Percentiles rank a stretch among this genome's conserved stretches.
Conservation (phyloP, 805 yeast genomes). For the Candida maesae region DNA sequence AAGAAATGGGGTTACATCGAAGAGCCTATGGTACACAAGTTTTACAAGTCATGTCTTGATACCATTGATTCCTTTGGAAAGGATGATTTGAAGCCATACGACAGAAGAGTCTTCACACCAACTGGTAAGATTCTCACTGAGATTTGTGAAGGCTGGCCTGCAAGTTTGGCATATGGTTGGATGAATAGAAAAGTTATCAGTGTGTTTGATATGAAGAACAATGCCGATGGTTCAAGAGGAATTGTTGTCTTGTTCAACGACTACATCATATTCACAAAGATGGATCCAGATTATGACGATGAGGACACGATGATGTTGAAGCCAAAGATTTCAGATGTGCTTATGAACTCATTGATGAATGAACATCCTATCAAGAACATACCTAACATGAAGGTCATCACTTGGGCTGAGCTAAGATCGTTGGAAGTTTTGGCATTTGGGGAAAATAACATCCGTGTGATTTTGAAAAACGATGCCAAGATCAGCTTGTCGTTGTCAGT, state of each 20-base stretch:
- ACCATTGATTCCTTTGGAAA: conserved; percentile 82
- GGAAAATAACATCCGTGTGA: conserved; percentile 29
- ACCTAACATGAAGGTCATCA: conserved; percentile 65
- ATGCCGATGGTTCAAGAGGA: conserved; percentile 36
- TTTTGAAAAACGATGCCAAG: conserved; percentile 22
- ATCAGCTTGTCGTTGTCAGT: conserved; percentile 23
- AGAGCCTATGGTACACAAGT: conserved; percentile 30
- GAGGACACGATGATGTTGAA: conserved; percentile 23
- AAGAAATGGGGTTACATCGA: conserved; percentile 39
- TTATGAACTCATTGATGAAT: conserved; percentile 88
- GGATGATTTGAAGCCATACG: conserved; percentile 45
- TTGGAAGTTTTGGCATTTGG: conserved; percentile 45
- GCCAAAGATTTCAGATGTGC: conserved; percentile 69
- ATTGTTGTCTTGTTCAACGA: conserved; percentile 81
- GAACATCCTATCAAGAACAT: conserved; percentile 70
- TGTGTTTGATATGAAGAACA: conserved; percentile 48
- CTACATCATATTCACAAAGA: conserved; percentile 59
- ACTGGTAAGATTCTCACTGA: conserved; percentile 87
- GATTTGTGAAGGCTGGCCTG: conserved; percentile 83
- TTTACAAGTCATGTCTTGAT: conserved; percentile 50
- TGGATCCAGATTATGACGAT: conserved; percentile 32
- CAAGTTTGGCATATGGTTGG: conserved; percentile 86
- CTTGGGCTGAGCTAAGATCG: conserved; percentile 62
- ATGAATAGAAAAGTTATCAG: conserved; percentile 79
- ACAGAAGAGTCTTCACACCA: conserved; percentile 77